These are phyloP conservation scores for Penicillium lagena DNA, from an alignment of 495 filamentous ascomycete genomes.

Conservation along the genomic window DNA sequence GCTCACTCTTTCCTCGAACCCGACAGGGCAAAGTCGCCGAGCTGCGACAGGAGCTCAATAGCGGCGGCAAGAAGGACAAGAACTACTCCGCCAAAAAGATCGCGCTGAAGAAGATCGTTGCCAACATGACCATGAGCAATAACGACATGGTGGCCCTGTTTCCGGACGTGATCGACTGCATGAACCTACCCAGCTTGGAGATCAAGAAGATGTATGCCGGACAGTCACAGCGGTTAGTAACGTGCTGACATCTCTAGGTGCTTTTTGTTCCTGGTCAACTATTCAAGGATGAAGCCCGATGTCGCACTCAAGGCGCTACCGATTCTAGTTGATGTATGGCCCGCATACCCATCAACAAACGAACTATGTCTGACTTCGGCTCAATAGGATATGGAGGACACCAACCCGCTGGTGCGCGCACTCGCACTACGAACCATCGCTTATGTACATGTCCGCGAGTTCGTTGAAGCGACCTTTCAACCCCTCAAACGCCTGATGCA, in stretches of 20 bases:
- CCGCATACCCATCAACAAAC: neutral
- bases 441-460: conserved; percentile 95
- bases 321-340: conserved; percentile 69
- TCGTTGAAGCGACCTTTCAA: conserved; percentile 82
- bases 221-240: too few relatives aligned
- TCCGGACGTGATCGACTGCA: conserved; percentile 89
- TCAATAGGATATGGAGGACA: conserved; percentile 83
- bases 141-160: conserved; percentile 99
- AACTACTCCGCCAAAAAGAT: conserved; percentile 96
- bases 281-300: conserved; percentile 89
- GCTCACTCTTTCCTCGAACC: conserved; percentile 34
- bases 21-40: conserved; percentile 97
- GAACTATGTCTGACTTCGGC: conserved; percentile 1
- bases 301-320: conserved; percentile 90
- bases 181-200: conserved; percentile 88
- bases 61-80: conserved; percentile 96
- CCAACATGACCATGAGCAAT: conserved; percentile 99
- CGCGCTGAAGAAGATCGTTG: conserved; percentile 98
- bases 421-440: conserved; percentile 92
- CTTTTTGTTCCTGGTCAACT: conserved; percentile 96
- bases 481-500: conserved; percentile 77
- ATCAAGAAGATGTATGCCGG: conserved; percentile 96
- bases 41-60: conserved; percentile 88
- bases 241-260: conserved; percentile 54
- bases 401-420: conserved; percentile 87